Conservation (phyloP, 805 yeast species). For the Brettanomyces sp. region DNA sequence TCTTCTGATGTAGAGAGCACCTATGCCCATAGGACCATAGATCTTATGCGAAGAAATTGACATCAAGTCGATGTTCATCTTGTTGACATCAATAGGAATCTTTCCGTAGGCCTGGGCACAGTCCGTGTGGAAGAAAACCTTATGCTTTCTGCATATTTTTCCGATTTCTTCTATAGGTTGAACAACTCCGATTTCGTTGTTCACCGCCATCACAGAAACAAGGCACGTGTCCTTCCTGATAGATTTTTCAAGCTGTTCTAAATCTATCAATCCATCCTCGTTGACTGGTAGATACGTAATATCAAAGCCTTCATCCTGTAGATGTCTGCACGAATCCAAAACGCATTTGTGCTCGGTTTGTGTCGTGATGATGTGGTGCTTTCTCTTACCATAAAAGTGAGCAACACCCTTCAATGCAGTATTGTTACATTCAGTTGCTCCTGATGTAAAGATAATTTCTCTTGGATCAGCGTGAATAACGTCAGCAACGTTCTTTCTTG, state of each 20-base stretch:
- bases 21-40: slow-evolving; percentile 97
- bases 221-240: slow-evolving; percentile 86
- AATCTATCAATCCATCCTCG: slow-evolving; percentile 66
- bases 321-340: slow-evolving; percentile 87
- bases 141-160: slow-evolving; percentile 69
- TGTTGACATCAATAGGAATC: slow-evolving; percentile 85
- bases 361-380: slow-evolving; percentile 89
- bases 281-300: slow-evolving; percentile 86
- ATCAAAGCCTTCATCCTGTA: slow-evolving; percentile 95
- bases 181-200: slow-evolving; percentile 95
- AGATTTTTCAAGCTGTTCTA: slow-evolving; percentile 70
- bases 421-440: slow-evolving; percentile 96
- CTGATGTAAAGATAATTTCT: slow-evolving; percentile 93
- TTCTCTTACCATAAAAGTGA: slow-evolving; percentile 80
- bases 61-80: slow-evolving; percentile 84
- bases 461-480: slow-evolving; percentile 90
- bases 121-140: slow-evolving; percentile 95
- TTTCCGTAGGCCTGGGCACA: slow-evolving; percentile 97
- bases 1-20: slow-evolving; percentile 92
- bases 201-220: slow-evolving; percentile 94
- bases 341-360: slow-evolving; percentile 99
- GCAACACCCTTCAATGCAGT: slow-evolving; percentile 95
- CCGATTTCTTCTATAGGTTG: slow-evolving; percentile 97
- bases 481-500: slow-evolving; percentile 73
- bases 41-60: slow-evolving; percentile 94